phyloP scores from a whole-genome alignment of 1,139 yeast genomes.

The Fermentozyma sake region DNA sequence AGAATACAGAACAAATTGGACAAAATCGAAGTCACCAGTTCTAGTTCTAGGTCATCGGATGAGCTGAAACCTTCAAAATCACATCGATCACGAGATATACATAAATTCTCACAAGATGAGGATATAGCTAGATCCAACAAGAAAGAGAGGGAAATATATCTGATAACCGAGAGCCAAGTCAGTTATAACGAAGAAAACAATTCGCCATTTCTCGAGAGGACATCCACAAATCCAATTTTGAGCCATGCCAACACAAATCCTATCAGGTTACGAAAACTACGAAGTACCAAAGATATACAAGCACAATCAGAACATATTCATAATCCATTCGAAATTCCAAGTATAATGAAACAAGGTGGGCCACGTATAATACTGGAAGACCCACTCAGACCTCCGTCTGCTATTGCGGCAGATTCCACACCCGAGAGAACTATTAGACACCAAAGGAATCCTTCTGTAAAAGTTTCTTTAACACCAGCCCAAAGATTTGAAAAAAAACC shows the following conservation, averaged over 20 bases:
- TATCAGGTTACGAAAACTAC: constrained; percentile 10
- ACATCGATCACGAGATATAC: too few relatives aligned
- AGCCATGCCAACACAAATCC: constrained; percentile 2
- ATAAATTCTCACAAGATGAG: too few relatives aligned
- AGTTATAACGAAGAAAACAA: constrained; percentile 11
- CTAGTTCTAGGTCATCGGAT: too few relatives aligned
- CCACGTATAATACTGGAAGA: too few relatives aligned
- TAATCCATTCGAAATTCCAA: constrained; percentile 1
- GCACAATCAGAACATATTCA: too few relatives aligned
- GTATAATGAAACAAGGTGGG: too few relatives aligned
- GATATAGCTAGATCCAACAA: background rate
- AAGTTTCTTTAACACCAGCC: constrained; percentile 51
- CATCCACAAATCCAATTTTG: background rate
- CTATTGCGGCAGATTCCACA: constrained; percentile 4
- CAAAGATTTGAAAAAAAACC: constrained; percentile 44
- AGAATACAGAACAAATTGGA: constrained; percentile 17
- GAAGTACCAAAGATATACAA: constrained; percentile 5
- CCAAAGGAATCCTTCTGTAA: constrained; percentile 30
- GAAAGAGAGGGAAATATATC: constrained; percentile 6
- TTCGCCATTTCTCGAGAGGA: constrained; percentile 15
- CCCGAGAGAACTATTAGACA: constrained; percentile 8
- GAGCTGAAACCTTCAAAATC: too few relatives aligned
- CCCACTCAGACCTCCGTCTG: constrained; percentile 6
- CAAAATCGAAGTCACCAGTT: constrained; percentile 6
- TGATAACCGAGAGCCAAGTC: constrained; percentile 7